Evolutionary conservation across 495 filamentous ascomycete species (phyloP), one percentile per base, ranked within the genome.

Genomic region (Penicillium cataractarum): DNA sequence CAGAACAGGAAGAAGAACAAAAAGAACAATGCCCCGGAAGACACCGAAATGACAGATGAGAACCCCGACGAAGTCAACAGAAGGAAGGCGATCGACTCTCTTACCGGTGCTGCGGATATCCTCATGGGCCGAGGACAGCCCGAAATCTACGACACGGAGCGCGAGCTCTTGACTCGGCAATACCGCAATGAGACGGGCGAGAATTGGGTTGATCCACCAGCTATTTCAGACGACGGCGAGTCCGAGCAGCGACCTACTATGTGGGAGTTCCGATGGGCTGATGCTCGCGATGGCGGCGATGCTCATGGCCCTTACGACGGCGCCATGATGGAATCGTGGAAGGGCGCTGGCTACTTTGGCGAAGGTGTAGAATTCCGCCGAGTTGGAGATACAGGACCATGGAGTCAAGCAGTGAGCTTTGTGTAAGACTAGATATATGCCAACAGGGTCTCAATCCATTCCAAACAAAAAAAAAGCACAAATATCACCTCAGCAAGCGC

Each of bases 211-310:
- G 91, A 96, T 60, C 83, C 83, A 19, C 71, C 69, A 6, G 62
- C 46, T 31, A 61, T 64, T 17, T 50, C 57, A 17, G 64, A 49
- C 8, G 63, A 73, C 3, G 74, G 64, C 5, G 70, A 76, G 4
- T 63, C 35, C 19, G 64, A 71, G 4, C 65, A 10, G 33, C 72
- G 69, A 13, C 68, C 65, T 17, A 82, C 78, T 59, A 86, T 87
- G 81, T 99, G 94, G 94, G 90, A 98, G 73, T 98, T 90, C 70
- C 79, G 91, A 29, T 98, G 95, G 95, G 87, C 85, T 15, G 92
- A 97, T 67, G 92, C 88, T 44, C 81, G 92, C n/a, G 95, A 97
- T 69, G 89, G 86, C 4, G 91, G 86, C 0, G 82, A 87, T 52
- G 82, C 84, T 33, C 90, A 98, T 74, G 96, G 95, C 0, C 93